Evolutionary conservation across 805 yeast genomes (phyloP).

Genomic region (Wickerhamomyces chaumierensis): DNA sequence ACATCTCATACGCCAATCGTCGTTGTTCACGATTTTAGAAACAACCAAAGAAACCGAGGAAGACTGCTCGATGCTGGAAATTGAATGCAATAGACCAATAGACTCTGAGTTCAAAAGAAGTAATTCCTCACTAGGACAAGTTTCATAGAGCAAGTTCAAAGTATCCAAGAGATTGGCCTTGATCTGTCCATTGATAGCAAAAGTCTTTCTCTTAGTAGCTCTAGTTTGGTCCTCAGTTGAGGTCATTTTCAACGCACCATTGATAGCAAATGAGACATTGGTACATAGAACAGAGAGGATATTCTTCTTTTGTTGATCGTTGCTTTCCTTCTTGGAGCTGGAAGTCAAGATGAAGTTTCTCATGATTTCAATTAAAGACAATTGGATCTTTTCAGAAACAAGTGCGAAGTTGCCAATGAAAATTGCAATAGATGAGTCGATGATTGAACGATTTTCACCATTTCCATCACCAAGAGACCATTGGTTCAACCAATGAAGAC

Average conservation of each 20-base stretch:
- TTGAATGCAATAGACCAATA: slow-evolving; percentile 37
- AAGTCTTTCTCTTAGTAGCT: no score
- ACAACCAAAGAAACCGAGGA: slow-evolving; percentile 41
- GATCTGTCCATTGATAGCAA: slow-evolving; percentile 25
- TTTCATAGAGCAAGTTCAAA: slow-evolving; percentile 22
- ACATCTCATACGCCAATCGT: slow-evolving; percentile 55
- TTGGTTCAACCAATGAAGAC: no score
- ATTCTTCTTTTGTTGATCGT: slow-evolving; percentile 41
- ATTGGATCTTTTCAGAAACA: slow-evolving; percentile 69
- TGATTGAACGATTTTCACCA: slow-evolving; percentile 21
- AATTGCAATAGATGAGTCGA: slow-evolving; percentile 73
- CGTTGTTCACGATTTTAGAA: slow-evolving; percentile 52
- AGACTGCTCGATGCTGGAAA: slow-evolving; percentile 19
- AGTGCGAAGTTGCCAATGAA: slow-evolving; percentile 62
- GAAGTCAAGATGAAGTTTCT: slow-evolving; percentile 37
- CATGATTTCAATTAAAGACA: slow-evolving; percentile 75
- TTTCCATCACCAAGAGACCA: neutral
- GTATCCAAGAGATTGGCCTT: slow-evolving; percentile 39
- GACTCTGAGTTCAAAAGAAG: slow-evolving; percentile 42
- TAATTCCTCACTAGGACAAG: slow-evolving; percentile 19
- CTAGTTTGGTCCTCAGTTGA: no score
- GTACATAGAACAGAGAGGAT: no score
- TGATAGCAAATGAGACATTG: slow-evolving; percentile 55
- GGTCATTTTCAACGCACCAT: slow-evolving; percentile 28
- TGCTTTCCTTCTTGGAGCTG: slow-evolving; percentile 12